phyloP scores from a whole-genome alignment of 2,329 filamentous ascomycete genomes.

The Camillea tinctor region DNA sequence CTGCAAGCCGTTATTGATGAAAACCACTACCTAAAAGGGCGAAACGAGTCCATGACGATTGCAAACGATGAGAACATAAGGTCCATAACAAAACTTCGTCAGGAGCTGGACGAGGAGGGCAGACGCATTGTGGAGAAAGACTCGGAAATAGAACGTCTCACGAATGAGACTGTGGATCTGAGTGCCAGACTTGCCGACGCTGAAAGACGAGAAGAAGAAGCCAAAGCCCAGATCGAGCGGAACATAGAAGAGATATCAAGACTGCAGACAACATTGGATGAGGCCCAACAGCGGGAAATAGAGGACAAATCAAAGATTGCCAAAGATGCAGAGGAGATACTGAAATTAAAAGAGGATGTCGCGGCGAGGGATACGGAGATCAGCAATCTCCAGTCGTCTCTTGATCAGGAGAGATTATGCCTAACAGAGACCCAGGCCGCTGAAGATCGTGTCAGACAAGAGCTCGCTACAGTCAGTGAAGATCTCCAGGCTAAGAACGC shows the following conservation, averaged over 20 bases:
- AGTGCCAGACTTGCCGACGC: not conserved
- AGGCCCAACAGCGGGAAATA: not conserved
- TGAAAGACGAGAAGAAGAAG: not conserved
- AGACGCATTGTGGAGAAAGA: not conserved
- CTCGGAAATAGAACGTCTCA: not conserved
- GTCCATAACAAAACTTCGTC: not conserved
- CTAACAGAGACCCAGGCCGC: not conserved
- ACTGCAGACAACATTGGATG: not conserved
- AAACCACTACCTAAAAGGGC: not conserved
- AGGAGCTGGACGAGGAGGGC: not conserved
- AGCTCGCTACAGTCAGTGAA: not conserved
- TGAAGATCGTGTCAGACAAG: not conserved
- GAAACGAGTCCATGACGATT: not conserved
- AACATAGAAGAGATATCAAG: not conserved
- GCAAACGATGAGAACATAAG: not conserved
- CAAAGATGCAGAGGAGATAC: not conserved
- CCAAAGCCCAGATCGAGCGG: not conserved
- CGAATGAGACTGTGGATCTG: not conserved
- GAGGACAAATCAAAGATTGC: not conserved
- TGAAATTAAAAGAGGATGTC: not conserved
- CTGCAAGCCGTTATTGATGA: not conserved
- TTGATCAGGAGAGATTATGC: not conserved
- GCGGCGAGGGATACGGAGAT: not conserved
- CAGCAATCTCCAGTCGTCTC: not conserved
- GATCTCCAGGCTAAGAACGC: not conserved